Percentiles rank a stretch among this genome's conserved stretches.
Conservation (phyloP, 345 rosid genomes). For the Sisymbrium irio region DNA sequence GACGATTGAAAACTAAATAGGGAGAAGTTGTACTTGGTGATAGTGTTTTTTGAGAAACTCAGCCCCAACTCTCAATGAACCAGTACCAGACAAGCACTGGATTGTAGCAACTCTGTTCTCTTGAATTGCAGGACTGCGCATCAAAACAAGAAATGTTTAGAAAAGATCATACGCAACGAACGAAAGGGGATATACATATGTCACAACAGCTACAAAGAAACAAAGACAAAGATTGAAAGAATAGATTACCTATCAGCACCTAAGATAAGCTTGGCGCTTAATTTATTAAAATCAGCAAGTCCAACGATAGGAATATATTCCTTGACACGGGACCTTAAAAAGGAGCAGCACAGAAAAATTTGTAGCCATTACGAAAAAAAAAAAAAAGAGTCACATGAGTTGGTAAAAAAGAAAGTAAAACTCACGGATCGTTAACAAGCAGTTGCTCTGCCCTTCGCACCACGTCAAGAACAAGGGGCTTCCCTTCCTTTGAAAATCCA, state of each 20-base stretch:
- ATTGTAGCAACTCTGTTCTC: slow-evolving; percentile 81
- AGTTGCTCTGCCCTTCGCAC: slow-evolving; percentile 81
- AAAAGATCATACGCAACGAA: neutral
- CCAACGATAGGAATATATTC: slow-evolving; percentile 95
- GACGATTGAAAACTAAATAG: neutral
- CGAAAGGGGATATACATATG: neutral
- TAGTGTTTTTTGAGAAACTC: slow-evolving; percentile 85
- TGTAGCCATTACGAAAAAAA: slow-evolving; percentile 3
- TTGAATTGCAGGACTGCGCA: slow-evolving; percentile 64
- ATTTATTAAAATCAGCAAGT: slow-evolving; percentile 80
- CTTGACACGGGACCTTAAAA: slow-evolving; percentile 74
- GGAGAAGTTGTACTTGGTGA: slow-evolving; percentile 48
- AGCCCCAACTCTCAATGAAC: slow-evolving; percentile 93
- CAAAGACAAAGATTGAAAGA: neutral
- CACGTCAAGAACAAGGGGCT: slow-evolving; percentile 77
- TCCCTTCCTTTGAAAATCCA: slow-evolving; percentile 72
- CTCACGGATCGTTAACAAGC: slow-evolving; percentile 74
- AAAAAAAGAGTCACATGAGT: neutral
- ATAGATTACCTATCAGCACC: slow-evolving; percentile 72
- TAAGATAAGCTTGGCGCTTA: slow-evolving; percentile 86
- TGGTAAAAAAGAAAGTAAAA: neutral
- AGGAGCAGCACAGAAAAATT: neutral
- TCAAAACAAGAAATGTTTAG: slow-evolving; percentile 4
- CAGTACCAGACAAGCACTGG: slow-evolving; percentile 97
- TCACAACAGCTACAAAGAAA: neutral